Conservation (phyloP, 2,329 filamentous ascomycete species). For the Coniella lustricola region DNA sequence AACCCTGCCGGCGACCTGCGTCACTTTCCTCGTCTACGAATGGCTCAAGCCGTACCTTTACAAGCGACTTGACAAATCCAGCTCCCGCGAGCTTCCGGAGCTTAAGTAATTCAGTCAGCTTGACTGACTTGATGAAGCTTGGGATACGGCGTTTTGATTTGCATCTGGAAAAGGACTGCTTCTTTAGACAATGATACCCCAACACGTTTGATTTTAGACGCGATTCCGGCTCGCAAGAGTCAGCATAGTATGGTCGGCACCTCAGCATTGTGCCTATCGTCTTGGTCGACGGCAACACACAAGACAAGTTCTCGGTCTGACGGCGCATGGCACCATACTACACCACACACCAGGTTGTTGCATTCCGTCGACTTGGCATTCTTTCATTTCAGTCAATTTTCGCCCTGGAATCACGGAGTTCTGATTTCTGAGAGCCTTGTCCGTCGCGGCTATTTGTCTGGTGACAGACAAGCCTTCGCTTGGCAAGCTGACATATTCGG, state of each 20-base stretch:
- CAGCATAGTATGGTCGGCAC: not conserved
- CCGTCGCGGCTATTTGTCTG: no score
- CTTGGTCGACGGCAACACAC: not conserved
- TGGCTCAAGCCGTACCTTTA: conserved; percentile 71
- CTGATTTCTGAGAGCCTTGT: no score
- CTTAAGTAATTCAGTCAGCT: not conserved
- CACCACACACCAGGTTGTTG: no score
- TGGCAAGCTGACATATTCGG: no score
- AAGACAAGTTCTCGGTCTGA: no score
- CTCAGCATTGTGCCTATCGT: not conserved
- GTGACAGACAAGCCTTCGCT: no score
- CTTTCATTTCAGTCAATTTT: no score
- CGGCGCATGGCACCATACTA: no score
- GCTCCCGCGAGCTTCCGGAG: not conserved
- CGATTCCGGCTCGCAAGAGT: not conserved
- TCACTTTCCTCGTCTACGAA: conserved; percentile 95
- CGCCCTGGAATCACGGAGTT: no score
- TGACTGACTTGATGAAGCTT: no score
- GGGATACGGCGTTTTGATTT: not conserved
- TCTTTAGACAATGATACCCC: conserved; percentile 2
- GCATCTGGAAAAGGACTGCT: not conserved
- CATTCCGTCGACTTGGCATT: no score
- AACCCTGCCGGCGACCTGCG: conserved; percentile 90
- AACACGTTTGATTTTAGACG: not conserved
- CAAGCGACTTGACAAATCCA: not conserved